phyloP scores from a whole-genome alignment of 2,329 filamentous ascomycete genomes.

The Apiospora arundinis region DNA sequence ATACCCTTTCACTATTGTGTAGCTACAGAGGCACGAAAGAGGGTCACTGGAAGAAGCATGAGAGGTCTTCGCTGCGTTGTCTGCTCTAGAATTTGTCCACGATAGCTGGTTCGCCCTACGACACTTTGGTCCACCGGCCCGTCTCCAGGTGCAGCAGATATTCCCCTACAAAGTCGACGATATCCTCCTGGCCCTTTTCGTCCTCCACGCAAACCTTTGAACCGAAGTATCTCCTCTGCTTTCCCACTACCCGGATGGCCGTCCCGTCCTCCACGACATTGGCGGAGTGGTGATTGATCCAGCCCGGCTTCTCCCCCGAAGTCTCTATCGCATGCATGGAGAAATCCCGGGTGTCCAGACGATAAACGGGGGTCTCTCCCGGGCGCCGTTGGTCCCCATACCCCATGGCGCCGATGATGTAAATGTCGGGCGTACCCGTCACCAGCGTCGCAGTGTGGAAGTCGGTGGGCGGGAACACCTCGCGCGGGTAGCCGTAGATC shows the following conservation, averaged over 20 bases:
- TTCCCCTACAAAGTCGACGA: background rate
- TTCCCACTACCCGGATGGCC: background rate
- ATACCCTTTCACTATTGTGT: background rate
- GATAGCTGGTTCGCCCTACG: background rate
- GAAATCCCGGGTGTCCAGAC: background rate
- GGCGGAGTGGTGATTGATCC: background rate
- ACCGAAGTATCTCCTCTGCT: background rate
- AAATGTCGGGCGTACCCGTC: background rate
- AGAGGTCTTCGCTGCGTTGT: too few species aligned
- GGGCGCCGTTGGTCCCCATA: background rate
- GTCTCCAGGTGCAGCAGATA: background rate
- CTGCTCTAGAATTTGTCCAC: background rate
- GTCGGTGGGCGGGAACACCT: background rate
- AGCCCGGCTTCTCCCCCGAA: background rate
- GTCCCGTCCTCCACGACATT: background rate
- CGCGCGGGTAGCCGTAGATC: background rate
- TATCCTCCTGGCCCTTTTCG: background rate
- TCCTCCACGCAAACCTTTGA: background rate
- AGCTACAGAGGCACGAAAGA: background rate
- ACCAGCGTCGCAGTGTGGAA: constrained; percentile 7
- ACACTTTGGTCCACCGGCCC: background rate
- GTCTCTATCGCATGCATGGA: constrained; percentile 1
- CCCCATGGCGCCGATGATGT: background rate
- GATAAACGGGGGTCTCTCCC: background rate
- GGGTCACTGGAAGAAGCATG: background rate